Evolutionary conservation across 805 yeast species (phyloP).

Genomic region (Nakazawaea ernobii): DNA sequence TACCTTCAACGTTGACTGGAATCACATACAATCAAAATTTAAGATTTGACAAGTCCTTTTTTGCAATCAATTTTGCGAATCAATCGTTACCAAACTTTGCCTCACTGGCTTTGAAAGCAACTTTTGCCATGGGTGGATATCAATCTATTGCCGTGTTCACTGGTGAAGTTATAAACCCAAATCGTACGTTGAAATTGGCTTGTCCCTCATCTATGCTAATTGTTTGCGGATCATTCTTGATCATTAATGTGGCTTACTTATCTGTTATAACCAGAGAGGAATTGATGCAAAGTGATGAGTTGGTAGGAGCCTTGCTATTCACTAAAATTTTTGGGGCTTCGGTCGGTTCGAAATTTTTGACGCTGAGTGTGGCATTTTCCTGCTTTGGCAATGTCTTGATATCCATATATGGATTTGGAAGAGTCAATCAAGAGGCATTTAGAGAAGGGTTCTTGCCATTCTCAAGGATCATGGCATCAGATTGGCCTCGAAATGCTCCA

Average conservation of each 20-base stretch:
- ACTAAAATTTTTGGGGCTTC: slow-evolving; percentile 47
- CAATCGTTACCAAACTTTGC: slow-evolving; percentile 42
- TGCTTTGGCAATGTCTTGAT: slow-evolving; percentile 61
- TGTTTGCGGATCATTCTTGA: slow-evolving; percentile 41
- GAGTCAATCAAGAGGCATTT: slow-evolving; percentile 61
- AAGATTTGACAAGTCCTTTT: slow-evolving; percentile 19
- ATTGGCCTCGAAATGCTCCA: slow-evolving; percentile 53
- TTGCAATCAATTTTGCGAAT: slow-evolving; percentile 23
- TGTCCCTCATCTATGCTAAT: slow-evolving; percentile 50
- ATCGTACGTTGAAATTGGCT: slow-evolving; percentile 50
- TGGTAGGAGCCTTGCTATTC: slow-evolving; percentile 54
- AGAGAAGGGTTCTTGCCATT: slow-evolving; percentile 59
- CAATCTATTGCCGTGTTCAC: slow-evolving; percentile 54
- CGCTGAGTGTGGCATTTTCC: slow-evolving; percentile 53
- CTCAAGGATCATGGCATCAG: slow-evolving; percentile 44
- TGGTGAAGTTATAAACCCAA: slow-evolving; percentile 57
- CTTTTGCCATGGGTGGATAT: slow-evolving; percentile 63
- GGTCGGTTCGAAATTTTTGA: slow-evolving; percentile 48
- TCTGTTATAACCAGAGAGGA: slow-evolving; percentile 50
- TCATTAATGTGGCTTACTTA: slow-evolving; percentile 52
- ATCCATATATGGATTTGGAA: slow-evolving; percentile 50
- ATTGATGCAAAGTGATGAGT: slow-evolving; percentile 47
- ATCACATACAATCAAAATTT: slow-evolving; percentile 6
- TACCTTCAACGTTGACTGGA: slow-evolving; percentile 30
- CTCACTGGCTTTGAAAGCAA: slow-evolving; percentile 50